Conservation (phyloP, 2,329 filamentous ascomycete genomes). For the Ophiostoma piceae region DNA sequence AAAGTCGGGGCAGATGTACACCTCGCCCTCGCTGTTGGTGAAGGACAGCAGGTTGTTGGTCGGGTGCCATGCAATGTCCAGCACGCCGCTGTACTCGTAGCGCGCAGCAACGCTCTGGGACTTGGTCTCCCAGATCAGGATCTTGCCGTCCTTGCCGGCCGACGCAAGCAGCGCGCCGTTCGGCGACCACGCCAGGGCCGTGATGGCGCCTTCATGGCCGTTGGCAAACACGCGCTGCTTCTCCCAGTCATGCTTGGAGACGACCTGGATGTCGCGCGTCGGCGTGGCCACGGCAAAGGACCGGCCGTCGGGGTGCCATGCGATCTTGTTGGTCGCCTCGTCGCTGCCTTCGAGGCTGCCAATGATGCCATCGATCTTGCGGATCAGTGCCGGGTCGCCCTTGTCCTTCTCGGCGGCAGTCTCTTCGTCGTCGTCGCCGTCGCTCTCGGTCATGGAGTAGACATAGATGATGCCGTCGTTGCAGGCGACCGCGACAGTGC, state of each 20-base stretch:
- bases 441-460: constrained; percentile 72
- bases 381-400: constrained; percentile 63
- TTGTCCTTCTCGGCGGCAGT: neutral
- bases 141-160: constrained; percentile 61
- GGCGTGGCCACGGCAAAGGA: constrained; percentile 83
- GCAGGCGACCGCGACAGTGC: constrained; percentile 72
- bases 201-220: constrained; percentile 79
- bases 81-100: constrained; percentile 75
- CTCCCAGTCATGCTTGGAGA: constrained; percentile 87
- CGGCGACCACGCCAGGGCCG: constrained; percentile 84
- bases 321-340: constrained; percentile 66
- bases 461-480: constrained; percentile 86
- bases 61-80: constrained; percentile 87
- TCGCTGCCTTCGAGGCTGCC: constrained; percentile 69
- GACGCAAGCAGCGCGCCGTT: constrained; percentile 83
- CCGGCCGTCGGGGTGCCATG: constrained; percentile 92
- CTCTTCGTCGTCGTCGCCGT: constrained; percentile 34
- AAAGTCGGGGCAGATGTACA: constrained; percentile 80
- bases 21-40: constrained; percentile 84
- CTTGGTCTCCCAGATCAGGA: constrained; percentile 83
- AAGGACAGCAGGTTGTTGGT: constrained; percentile 84
- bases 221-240: constrained; percentile 73
- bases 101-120: constrained; percentile 75
- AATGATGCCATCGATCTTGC: constrained; percentile 81
- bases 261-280: constrained; percentile 74